Evolutionary conservation across 2,329 filamentous ascomycete species (phyloP).

Genomic region (Mariannaea sp.): DNA sequence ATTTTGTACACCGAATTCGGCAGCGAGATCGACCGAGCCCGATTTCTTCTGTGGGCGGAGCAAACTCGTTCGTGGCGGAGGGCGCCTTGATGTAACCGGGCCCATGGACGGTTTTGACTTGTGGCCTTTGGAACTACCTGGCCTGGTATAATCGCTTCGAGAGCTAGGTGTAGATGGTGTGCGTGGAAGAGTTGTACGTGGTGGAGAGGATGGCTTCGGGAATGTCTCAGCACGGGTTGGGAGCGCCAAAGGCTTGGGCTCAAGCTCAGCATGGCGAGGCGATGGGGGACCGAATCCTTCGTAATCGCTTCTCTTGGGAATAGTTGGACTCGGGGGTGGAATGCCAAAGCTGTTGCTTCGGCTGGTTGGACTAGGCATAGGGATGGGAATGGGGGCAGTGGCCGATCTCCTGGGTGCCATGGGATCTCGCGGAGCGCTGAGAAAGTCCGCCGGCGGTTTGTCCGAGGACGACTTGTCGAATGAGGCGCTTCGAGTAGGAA

Average conservation of each 20-base stretch:
- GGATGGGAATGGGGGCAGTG: conserved; percentile 9
- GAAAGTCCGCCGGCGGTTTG: conserved; percentile 25
- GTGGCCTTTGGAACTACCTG: conserved; percentile 33
- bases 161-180: conserved; percentile 55
- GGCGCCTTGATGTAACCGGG: conserved; percentile 56
- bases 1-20: conserved; percentile 65
- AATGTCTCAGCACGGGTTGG: conserved; percentile 59
- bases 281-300: conserved; percentile 60
- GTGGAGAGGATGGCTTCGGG: conserved; percentile 45
- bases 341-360: conserved; percentile 31
- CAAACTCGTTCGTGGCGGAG: conserved; percentile 57
- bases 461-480: conserved; percentile 27
- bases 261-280: conserved; percentile 44
- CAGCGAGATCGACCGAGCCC: conserved; percentile 59
- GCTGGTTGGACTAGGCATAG: conserved; percentile 20
- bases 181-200: conserved; percentile 47
- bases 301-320: conserved; percentile 58
- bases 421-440: conserved; percentile 22
- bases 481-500: conserved; percentile 36
- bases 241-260: conserved; percentile 45
- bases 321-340: conserved; percentile 47
- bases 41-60: conserved; percentile 49
- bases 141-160: conserved; percentile 46
- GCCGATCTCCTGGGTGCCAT: conserved; percentile 18
- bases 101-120: conserved; percentile 50